Evolutionary conservation across 2,329 filamentous ascomycete genomes (phyloP).

Genomic region (Alternaria dauci): DNA sequence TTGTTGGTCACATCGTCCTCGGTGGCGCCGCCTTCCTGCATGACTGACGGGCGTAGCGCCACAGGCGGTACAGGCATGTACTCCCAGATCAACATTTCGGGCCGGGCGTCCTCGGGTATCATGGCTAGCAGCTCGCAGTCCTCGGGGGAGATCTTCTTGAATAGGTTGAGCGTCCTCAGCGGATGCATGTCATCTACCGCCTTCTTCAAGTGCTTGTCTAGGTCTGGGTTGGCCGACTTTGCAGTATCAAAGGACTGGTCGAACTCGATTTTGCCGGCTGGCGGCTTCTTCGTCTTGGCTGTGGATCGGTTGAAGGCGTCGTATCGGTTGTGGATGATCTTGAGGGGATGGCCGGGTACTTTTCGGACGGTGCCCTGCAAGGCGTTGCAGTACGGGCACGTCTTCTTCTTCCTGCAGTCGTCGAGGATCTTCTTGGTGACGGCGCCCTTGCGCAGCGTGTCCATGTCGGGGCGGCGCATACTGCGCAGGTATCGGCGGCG

Average conservation of each 20-base stretch:
- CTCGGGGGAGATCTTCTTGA: conserved; percentile 82
- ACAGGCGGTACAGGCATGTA: conserved; percentile 93
- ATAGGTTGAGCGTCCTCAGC: conserved; percentile 85
- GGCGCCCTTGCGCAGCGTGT: conserved; percentile 83
- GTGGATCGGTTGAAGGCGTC: conserved; percentile 87
- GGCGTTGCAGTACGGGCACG: conserved; percentile 80
- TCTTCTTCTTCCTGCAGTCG: conserved; percentile 85
- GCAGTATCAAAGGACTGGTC: conserved; percentile 85
- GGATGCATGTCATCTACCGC: conserved; percentile 95
- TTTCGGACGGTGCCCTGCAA: conserved; percentile 94
- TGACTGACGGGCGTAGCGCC: conserved; percentile 91
- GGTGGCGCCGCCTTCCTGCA: conserved; percentile 90
- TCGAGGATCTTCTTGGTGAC: conserved; percentile 89
- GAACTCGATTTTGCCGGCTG: conserved; percentile 82
- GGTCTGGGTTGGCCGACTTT: conserved; percentile 77
- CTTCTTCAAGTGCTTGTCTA: conserved; percentile 90
- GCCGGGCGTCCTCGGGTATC: conserved; percentile 83
- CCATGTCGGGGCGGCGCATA: conserved; percentile 80
- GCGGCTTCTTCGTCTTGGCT: conserved; percentile 82
- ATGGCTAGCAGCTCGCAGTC: conserved; percentile 94
- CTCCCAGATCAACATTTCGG: conserved; percentile 98
- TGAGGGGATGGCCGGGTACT: conserved; percentile 79
- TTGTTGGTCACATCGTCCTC: conserved; percentile 98
- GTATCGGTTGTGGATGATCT: conserved; percentile 94
- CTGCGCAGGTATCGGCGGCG: conserved; percentile 80